Base-by-base conservation (phyloP, 768 basidiomycete genomes). In the Coprinopsis cinerea region DNA sequence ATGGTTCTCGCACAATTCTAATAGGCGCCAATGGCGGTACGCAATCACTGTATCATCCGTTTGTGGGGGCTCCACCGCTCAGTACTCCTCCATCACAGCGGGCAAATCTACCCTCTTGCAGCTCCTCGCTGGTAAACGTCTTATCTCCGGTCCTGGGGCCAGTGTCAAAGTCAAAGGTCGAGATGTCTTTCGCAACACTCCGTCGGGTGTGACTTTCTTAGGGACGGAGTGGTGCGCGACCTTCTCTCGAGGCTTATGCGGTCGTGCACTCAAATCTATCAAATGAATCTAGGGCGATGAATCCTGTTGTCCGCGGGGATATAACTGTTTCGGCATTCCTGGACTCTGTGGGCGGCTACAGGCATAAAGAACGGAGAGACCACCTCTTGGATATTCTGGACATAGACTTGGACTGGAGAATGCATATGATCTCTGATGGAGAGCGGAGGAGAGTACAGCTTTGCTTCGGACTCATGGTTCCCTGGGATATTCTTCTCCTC, bases 31-130 rank as follows among this genome's bases (percentile, higher is more conserved):
- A 98, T 63, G 95, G 95, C 67, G 93, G 92, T 89, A 48, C 53
- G 81, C 48, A 15, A 25, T 36, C 48, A 36, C n/a, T 25, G 47
- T 25, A 30, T 55, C 36, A 34, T 26, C 25, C 48, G n/a, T n/a
- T n/a, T n/a, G n/a, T n/a, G n/a, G n/a, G n/a, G n/a, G n/a, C n/a
- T n/a, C 25, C 24, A 52, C 49, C 47, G 17, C 50, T 24, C 44
- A 50, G 48, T 48, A 61, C 43, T 56, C 57, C 15, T 40, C 27
- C 47, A 25, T 45, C 10, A n/a, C 20, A 87, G 87, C 91, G 44
- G 95, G 95, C 7, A 97, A 99, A 67, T 94, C 92, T n/a, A 97
- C 95, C 3, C 73, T 99, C 11, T 75, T 99, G 15, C 89, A 95
- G 60, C 86, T 98, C 49, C 76, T 97, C 4, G 95, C 95, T 0